These are phyloP conservation scores for Aspergillus tubingensis DNA, from an alignment of 2,329 filamentous ascomycete genomes.

Conservation along the genomic window DNA sequence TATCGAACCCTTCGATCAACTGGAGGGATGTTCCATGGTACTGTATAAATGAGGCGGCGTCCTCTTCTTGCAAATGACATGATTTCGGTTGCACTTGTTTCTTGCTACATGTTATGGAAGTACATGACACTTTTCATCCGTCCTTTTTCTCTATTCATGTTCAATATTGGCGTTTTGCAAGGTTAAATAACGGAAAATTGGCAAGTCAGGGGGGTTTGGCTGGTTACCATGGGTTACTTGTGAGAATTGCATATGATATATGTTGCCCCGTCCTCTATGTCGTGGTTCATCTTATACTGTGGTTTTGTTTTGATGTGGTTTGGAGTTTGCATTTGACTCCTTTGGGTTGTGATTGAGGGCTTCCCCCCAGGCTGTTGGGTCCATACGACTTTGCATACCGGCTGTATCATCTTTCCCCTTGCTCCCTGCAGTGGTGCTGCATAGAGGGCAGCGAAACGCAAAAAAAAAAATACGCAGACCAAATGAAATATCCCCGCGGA, in stretches of 20 bases:
- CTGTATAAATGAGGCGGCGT: constrained; percentile 25
- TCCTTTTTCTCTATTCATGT: constrained; percentile 17
- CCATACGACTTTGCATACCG: not conserved
- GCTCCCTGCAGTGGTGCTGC: not conserved
- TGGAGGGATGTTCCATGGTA: constrained; percentile 7
- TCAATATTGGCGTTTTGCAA: constrained; percentile 28
- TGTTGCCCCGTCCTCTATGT: constrained; percentile 14
- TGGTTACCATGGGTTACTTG: constrained; percentile 21
- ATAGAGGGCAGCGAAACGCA: not conserved
- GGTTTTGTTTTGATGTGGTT: constrained; percentile 1
- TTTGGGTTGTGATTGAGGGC: not conserved
- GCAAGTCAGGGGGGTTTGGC: constrained; percentile 19
- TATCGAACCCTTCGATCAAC: constrained; percentile 1
- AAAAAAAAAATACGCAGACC: not conserved
- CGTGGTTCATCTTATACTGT: constrained; percentile 11
- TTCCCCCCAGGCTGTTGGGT: not conserved
- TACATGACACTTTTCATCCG: constrained; percentile 22
- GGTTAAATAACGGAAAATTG: constrained; percentile 24
- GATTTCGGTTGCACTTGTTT: constrained; percentile 16
- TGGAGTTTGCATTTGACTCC: not conserved
- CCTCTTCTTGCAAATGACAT: constrained; percentile 21
- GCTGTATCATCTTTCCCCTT: not conserved
- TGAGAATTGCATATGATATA: constrained; percentile 24
- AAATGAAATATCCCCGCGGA: not conserved
- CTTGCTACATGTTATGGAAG: constrained; percentile 17